Base-by-base conservation (phyloP, 139 green algal species). In the Chlamydomonas schloesseri region DNA sequence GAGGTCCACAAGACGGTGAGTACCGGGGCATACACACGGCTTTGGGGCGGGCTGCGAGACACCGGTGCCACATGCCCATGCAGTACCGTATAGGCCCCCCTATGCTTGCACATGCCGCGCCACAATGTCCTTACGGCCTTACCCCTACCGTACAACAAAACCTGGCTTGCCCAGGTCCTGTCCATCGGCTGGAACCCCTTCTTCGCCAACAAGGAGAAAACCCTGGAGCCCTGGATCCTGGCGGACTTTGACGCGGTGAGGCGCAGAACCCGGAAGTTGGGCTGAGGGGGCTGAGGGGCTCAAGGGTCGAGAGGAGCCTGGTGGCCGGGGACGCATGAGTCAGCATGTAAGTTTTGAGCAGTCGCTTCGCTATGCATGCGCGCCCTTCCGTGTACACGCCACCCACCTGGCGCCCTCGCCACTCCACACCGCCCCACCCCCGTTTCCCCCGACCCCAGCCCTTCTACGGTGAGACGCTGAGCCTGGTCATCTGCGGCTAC, bases 151-250 rank as follows among this genome's bases (percentile, higher is more conserved):
- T 20, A 33, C 62, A 0, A 14, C 62, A 18, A 31, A 0, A 34
- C 17, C 62, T 33, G 28, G 21, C 62, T 2, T 1, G 2, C 17
- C 28, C 77, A 85, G 57, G 87, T 88, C 18, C 95, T 98, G 94
- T 94, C 86, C 84, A 95, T 98, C 20, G 96, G 95, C 1, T 98
- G 88, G 88, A 99, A 98, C 80, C 97, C 97, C 0, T 97, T 96
- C 74, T 99, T 96, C 71, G 83, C 94, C 18, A 98, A 98, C 83
- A 81, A 90, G 81, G 69, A 93, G 42, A 95, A 95, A 80, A 94
- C 88, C 0, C 91, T 92, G 28, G 94, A 96, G 89, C 94, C 96
- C 0, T 98, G 96, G 96, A 77, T 98, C 21, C 88, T 99, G 75
- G 93, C 97, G 71, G 87, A 94, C 36, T 98, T 98, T 88, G 82